These are phyloP conservation scores for Fusarium falciforme DNA, from an alignment of 2,329 filamentous ascomycete species.

Conservation along the genomic window DNA sequence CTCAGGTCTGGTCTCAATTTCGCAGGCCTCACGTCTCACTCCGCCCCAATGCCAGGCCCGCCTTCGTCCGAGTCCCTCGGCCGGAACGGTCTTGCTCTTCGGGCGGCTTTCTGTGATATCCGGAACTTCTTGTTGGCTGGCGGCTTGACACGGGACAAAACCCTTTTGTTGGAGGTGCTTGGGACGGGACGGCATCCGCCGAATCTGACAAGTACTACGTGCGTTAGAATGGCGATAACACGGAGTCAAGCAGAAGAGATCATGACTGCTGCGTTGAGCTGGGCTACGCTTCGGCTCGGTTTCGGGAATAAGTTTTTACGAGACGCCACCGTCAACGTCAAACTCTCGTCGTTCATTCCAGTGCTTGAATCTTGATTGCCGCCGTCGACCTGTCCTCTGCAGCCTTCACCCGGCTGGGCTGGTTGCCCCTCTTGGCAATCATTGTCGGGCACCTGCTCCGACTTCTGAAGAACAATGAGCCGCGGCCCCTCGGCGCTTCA, in stretches of 20 bases:
- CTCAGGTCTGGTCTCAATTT: slow-evolving; percentile 17
- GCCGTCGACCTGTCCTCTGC: neutral
- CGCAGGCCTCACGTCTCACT: slow-evolving; percentile 22
- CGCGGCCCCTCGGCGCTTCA: slow-evolving; percentile 21
- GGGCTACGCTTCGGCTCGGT: neutral
- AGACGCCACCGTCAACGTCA: slow-evolving; percentile 1
- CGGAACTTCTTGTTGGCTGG: slow-evolving; percentile 1
- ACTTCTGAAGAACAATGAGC: neutral
- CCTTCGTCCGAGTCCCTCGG: slow-evolving; percentile 24
- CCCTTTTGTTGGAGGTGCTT: neutral
- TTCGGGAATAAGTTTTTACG: slow-evolving; percentile 2
- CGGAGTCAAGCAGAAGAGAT: neutral
- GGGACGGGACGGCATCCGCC: neutral
- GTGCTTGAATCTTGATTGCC: neutral
- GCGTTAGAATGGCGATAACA: neutral
- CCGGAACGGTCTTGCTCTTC: slow-evolving; percentile 11
- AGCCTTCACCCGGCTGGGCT: neutral
- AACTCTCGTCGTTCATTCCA: neutral
- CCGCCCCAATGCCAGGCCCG: neutral
- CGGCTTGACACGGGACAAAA: slow-evolving; percentile 1
- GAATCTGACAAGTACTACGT: neutral
- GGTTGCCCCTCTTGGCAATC: slow-evolving; percentile 6
- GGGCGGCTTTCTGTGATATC: slow-evolving; percentile 10
- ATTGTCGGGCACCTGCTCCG: slow-evolving; percentile 6
- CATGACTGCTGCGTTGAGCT: neutral